These are phyloP conservation scores for Blumeria hordei DNA, from an alignment of 2,329 filamentous ascomycete genomes.

Conservation along the genomic window DNA sequence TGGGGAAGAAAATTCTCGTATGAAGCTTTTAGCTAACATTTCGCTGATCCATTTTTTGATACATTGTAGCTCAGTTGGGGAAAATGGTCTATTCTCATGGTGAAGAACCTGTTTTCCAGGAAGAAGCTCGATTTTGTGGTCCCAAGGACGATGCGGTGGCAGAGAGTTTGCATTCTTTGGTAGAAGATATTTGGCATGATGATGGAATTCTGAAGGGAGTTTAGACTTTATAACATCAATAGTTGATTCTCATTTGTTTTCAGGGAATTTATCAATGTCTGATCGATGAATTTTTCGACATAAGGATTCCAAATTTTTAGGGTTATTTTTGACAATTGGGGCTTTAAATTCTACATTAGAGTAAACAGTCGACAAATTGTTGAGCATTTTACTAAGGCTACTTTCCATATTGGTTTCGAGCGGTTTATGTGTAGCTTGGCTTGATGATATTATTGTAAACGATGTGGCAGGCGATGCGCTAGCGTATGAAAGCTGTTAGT, in stretches of 20 bases:
- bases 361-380: not conserved
- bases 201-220: not conserved
- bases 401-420: not conserved
- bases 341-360: not conserved
- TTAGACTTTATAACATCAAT: not conserved
- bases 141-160: not conserved
- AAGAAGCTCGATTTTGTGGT: not conserved
- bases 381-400: not conserved
- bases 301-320: not conserved
- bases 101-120: not conserved
- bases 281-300: not conserved
- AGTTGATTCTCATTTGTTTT: not conserved
- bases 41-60: constrained; percentile 1
- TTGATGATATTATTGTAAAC: not conserved
- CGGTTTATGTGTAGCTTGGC: not conserved
- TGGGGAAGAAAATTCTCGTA: not conserved
- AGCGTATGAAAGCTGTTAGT: not conserved
- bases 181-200: not conserved
- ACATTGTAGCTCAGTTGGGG: not conserved
- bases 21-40: constrained; percentile 2
- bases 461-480: not conserved
- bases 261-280: not conserved
- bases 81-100: not conserved
- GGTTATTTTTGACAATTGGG: not conserved
- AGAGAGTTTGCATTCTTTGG: not conserved